phyloP scores from a whole-genome alignment of 805 yeast genomes.

The Brettanomyces naardenensis region DNA sequence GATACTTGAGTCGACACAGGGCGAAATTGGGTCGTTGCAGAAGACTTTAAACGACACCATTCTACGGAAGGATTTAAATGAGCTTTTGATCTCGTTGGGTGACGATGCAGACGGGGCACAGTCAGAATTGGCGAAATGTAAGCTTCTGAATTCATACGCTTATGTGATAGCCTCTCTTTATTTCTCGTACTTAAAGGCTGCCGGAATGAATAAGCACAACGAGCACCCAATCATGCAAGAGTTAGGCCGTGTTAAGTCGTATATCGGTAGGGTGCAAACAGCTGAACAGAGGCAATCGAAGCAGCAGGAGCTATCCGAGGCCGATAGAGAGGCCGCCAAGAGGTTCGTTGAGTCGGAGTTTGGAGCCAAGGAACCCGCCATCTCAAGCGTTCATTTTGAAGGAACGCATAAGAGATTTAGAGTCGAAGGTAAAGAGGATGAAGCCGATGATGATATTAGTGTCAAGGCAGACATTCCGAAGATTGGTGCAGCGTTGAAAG shows the following conservation, averaged over 20 bases:
- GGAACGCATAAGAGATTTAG: constrained; percentile 46
- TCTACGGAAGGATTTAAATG: constrained; percentile 7
- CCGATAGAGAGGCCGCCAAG: constrained; percentile 38
- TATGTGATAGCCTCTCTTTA: constrained; percentile 50
- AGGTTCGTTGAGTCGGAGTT: constrained; percentile 25
- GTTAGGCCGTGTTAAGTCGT: constrained; percentile 55
- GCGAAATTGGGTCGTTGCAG: not conserved
- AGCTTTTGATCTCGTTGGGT: constrained; percentile 8
- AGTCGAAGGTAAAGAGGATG: constrained; percentile 3
- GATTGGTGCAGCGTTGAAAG: not conserved
- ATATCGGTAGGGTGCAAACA: constrained; percentile 50
- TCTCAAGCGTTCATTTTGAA: constrained; percentile 42
- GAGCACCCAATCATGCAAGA: constrained; percentile 62
- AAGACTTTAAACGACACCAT: constrained; percentile 1
- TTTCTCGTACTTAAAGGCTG: constrained; percentile 50
- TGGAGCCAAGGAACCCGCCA: constrained; percentile 35
- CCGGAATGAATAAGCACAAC: constrained; percentile 45
- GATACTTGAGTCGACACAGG: not conserved
- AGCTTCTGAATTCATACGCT: constrained; percentile 30
- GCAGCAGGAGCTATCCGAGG: constrained; percentile 6
- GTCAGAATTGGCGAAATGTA: constrained; percentile 22
- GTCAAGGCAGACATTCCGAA: not conserved
- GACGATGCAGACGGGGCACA: constrained; percentile 5
- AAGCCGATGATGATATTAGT: not conserved
- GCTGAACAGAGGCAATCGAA: constrained; percentile 24